phyloP scores from a whole-genome alignment of 2,329 filamentous ascomycete species.

The Stagonosporopsis cucurbitacearum region DNA sequence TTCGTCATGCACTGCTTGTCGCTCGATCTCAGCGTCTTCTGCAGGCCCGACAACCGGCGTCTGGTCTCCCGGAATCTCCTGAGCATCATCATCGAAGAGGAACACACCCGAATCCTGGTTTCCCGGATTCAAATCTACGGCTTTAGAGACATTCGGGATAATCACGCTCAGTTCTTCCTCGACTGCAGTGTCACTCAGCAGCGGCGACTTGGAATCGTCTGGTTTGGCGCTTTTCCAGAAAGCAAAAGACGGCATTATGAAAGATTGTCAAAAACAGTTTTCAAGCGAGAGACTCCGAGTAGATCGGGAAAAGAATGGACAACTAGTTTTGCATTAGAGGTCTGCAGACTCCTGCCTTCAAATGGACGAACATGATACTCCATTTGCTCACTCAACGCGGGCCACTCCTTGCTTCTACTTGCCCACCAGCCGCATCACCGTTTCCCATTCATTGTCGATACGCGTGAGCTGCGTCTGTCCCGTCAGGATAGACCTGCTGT shows the following conservation, averaged over 20 bases:
- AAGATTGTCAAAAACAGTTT: background rate
- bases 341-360: slow-evolving; percentile 2
- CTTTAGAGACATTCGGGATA: background rate
- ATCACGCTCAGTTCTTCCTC: slow-evolving; percentile 1
- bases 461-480: background rate
- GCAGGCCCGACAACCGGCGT: background rate
- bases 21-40: background rate
- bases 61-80: slow-evolving; percentile 9
- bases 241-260: slow-evolving; percentile 31
- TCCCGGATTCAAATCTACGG: slow-evolving; percentile 22
- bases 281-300: slow-evolving; percentile 6
- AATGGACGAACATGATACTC: slow-evolving; percentile 1
- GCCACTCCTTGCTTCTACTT: slow-evolving; percentile 2
- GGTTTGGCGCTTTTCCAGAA: slow-evolving; percentile 29
- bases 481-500: slow-evolving; percentile 10
- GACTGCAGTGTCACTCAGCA: slow-evolving; percentile 13
- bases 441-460: slow-evolving; percentile 19
- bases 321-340: background rate
- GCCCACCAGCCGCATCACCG: slow-evolving; percentile 21
- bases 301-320: slow-evolving; percentile 4
- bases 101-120: slow-evolving; percentile 29
- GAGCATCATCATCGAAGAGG: slow-evolving; percentile 24
- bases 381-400: background rate
- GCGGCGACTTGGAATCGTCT: slow-evolving; percentile 16
- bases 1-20: background rate